Base-by-base conservation (phyloP, 1,139 yeast species). In the Yamadazyma diddensiae region DNA sequence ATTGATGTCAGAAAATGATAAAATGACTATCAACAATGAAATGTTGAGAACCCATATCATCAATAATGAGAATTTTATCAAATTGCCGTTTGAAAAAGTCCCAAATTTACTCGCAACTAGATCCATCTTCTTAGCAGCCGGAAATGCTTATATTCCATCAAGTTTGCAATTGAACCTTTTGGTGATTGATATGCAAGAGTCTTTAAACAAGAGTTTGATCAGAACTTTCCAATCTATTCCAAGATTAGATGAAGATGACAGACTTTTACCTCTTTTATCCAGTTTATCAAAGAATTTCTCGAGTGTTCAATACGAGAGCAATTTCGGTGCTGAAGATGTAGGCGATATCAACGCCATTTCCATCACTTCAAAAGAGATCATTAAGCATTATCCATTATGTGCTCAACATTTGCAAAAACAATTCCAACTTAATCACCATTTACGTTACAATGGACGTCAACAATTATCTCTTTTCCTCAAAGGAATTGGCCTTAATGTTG, bases 181-280 rank as follows among this genome's bases (percentile, higher is more conserved):
- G 27, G 66, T 81, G 0, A 67, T 64, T 26, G 96, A 87, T 53
- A 90, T 82, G 52, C 65, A 77, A 31, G 69, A 67, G 11, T 63
- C 64, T 33, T 66, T 94, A 31, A 55, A 57, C 4, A 55, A 61
- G 7, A 77, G 79, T 23, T 65, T 92, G 39, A 59, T 79, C 15
- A 64, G 70, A 36, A 86, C 97, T 0, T 82, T 87, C 47, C 84
- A 83, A 47, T 73, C 84, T 15, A 62, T 90, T 34, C 95, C 97
- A 3, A 70, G 94, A 13, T 64, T 92, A 35, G 96, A 88, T 50
- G 97, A 92, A 60, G 97, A 90, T 52, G 95, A 88, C 53, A 70
- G 99, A 38, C 59, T 92, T 29, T 62, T 87, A 28, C 97, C 97
- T 0, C 76, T 94, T 18, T 66, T 92, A 39, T 78, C 79, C 50